phyloP scores from a whole-genome alignment of 2,329 filamentous ascomycete species.

The Orbilia quercus region DNA sequence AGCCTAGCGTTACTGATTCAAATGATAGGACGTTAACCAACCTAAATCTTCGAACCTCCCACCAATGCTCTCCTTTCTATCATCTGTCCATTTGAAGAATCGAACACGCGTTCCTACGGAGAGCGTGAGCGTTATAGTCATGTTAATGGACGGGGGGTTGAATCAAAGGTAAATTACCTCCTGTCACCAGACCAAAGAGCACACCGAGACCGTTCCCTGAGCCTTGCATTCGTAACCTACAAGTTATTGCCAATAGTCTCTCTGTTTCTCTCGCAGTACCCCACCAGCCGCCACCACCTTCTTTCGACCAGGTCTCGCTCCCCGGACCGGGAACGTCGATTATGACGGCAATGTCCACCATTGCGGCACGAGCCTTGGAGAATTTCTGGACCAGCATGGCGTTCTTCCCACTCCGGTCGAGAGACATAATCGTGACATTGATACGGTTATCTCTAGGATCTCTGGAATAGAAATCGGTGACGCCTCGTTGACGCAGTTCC shows the following conservation, averaged over 20 bases:
- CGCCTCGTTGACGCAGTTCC: slow-evolving; percentile 35
- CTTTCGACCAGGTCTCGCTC: slow-evolving; percentile 46
- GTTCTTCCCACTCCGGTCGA: slow-evolving; percentile 54
- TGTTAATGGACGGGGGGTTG: neutral
- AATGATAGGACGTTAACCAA: slow-evolving; percentile 2
- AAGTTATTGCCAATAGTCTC: slow-evolving; percentile 44
- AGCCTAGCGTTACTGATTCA: too few species aligned
- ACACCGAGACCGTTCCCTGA: slow-evolving; percentile 48
- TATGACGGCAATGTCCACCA: slow-evolving; percentile 52
- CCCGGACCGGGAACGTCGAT: slow-evolving; percentile 51
- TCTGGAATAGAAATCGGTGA: slow-evolving; percentile 33
- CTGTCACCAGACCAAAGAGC: slow-evolving; percentile 50
- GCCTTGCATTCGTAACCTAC: slow-evolving; percentile 49
- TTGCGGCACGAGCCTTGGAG: slow-evolving; percentile 36
- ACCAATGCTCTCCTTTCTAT: slow-evolving; percentile 37
- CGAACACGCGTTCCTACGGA: slow-evolving; percentile 46
- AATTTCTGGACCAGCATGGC: slow-evolving; percentile 52
- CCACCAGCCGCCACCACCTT: slow-evolving; percentile 52
- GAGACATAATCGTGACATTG: slow-evolving; percentile 43
- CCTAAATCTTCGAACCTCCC: slow-evolving; percentile 48
- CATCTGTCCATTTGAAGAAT: slow-evolving; percentile 54
- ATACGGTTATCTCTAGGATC: slow-evolving; percentile 47
- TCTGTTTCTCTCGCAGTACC: slow-evolving; percentile 49
- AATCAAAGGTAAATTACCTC: slow-evolving; percentile 16
- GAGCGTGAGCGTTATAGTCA: neutral